phyloP scores from a whole-genome alignment of 441 rosid species.

The Macaranga tanarius region DNA sequence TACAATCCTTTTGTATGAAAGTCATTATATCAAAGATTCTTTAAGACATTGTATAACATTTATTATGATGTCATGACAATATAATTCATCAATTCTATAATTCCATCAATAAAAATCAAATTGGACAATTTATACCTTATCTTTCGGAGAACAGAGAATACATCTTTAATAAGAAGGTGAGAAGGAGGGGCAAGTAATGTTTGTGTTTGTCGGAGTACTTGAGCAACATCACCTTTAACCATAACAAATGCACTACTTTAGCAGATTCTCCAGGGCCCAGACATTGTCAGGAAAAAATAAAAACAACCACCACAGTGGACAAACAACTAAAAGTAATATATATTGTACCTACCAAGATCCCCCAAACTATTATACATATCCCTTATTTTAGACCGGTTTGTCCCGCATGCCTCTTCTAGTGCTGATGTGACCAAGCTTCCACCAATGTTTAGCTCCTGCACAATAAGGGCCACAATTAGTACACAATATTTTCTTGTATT shows the following conservation, averaged over 20 bases:
- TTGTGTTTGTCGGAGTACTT: conserved; percentile 77
- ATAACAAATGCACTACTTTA: conserved; percentile 17
- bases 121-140: conserved; percentile 55
- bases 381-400: conserved; percentile 56
- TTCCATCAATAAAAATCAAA: conserved; percentile 4
- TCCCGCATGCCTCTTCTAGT: conserved; percentile 86
- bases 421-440: conserved; percentile 76
- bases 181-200: conserved; percentile 69
- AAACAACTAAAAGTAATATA: conserved; percentile 1
- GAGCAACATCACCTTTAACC: conserved; percentile 82
- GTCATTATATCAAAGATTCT: background rate
- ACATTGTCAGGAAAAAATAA: background rate
- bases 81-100: background rate
- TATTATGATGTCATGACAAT: background rate
- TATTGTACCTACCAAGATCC: conserved; percentile 67
- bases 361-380: conserved; percentile 77
- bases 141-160: conserved; percentile 58
- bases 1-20: background rate
- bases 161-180: conserved; percentile 65
- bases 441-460: conserved; percentile 80
- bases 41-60: background rate
- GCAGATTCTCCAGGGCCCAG: conserved; percentile 21
- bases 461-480: conserved; percentile 23
- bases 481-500: background rate
- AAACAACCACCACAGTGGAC: background rate